Conservation (phyloP, 2,329 filamentous ascomycete species). For the Teratosphaeria gauchensis region DNA sequence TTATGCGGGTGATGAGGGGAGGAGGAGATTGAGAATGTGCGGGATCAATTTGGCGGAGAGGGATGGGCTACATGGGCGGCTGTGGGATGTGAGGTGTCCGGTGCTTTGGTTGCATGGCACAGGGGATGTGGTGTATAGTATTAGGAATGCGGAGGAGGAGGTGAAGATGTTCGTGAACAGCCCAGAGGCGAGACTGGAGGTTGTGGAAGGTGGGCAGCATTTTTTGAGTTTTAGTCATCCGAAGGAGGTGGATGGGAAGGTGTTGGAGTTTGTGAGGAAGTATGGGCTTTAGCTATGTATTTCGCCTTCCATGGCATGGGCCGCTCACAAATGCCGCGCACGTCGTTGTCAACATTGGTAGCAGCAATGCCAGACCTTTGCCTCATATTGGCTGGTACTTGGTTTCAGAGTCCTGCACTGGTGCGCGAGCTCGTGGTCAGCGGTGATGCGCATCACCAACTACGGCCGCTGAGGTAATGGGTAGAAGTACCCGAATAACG, state of each 20-base stretch:
- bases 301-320: too few species aligned
- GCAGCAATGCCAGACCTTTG: too few species aligned
- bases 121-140: conserved; percentile 32
- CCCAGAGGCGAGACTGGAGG: conserved; percentile 32
- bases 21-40: too few species aligned
- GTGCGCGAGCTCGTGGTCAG: too few species aligned
- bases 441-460: too few species aligned
- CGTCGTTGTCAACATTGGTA: too few species aligned
- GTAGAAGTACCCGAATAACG: too few species aligned
- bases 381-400: not conserved
- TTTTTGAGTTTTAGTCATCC: conserved; percentile 41
- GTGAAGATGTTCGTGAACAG: conserved; percentile 40
- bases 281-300: conserved; percentile 7
- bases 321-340: too few species aligned
- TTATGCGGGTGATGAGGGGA: conserved; percentile 36
- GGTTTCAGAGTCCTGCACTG: not conserved
- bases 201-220: conserved; percentile 40
- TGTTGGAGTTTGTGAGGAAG: conserved; percentile 25
- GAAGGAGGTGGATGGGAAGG: conserved; percentile 31
- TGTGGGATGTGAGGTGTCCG: conserved; percentile 41
- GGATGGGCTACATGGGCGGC: conserved; percentile 37
- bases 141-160: conserved; percentile 37
- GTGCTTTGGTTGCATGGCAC: conserved; percentile 43
- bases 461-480: too few species aligned
- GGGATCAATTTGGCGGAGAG: conserved; percentile 34